Conservation (phyloP, 208 protist species). For the Acanthamoeba healyi region DNA sequence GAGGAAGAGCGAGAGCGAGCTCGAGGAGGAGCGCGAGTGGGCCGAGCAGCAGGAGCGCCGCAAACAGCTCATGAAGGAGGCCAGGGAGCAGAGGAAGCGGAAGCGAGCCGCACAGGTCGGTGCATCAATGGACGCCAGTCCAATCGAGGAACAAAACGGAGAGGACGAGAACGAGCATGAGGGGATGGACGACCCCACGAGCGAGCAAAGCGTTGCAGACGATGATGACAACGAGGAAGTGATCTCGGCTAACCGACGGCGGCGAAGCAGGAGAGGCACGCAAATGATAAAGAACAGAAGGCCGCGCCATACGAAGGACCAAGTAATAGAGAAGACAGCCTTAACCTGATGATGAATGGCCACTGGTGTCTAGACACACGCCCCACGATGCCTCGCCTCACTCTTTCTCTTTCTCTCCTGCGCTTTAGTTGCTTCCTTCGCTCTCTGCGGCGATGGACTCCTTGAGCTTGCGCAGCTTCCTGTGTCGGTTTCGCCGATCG, state of each 20-base stretch:
- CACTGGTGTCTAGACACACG: too few relatives aligned
- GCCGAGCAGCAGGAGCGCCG: not conserved
- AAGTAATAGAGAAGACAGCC: not conserved
- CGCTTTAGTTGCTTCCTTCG: not conserved
- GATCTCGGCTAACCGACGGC: too few relatives aligned
- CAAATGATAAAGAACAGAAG: not conserved
- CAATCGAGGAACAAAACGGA: not conserved
- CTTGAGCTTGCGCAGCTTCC: constrained; percentile 52
- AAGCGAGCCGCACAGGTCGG: not conserved
- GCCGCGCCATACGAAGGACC: not conserved
- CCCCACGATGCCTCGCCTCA: not conserved
- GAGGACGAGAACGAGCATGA: not conserved
- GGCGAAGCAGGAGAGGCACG: not conserved
- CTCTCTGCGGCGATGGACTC: not conserved
- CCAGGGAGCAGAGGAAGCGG: not conserved
- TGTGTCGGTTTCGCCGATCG: constrained; percentile 30
- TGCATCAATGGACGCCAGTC: not conserved
- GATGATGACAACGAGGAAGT: not conserved
- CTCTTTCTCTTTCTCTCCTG: not conserved
- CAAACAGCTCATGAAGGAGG: not conserved
- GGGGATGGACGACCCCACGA: too few relatives aligned
- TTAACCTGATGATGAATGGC: not conserved
- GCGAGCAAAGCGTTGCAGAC: not conserved
- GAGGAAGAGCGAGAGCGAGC: constrained; percentile 37
- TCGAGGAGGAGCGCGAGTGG: constrained; percentile 22